These are phyloP conservation scores for Diplodia seriata DNA, from an alignment of 2,329 filamentous ascomycete genomes.

Conservation along the genomic window DNA sequence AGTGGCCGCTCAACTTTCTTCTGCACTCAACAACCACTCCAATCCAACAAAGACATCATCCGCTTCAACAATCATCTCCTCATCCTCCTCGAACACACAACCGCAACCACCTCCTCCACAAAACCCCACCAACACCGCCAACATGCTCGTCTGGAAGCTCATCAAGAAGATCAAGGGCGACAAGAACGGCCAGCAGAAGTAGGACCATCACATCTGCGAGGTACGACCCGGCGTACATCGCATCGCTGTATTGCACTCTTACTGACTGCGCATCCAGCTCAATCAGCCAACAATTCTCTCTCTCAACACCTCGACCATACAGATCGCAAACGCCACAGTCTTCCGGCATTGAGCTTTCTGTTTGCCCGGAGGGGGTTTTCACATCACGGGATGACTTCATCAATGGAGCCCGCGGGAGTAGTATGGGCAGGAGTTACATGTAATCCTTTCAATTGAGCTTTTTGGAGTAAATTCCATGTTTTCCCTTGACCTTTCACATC, in stretches of 20 bases:
- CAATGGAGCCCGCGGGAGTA: background rate
- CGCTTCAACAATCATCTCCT: background rate
- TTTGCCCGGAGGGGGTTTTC: background rate
- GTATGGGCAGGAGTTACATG: too few relatives aligned
- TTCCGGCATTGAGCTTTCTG: background rate
- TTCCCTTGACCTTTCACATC: too few relatives aligned
- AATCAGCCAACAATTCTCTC: background rate
- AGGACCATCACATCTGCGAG: background rate
- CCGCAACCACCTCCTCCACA: background rate
- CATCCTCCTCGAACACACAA: background rate
- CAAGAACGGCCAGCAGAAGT: slow-evolving; percentile 15
- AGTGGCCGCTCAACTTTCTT: background rate
- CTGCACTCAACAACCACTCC: background rate
- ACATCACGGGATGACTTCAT: background rate
- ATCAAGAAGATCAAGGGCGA: slow-evolving; percentile 25
- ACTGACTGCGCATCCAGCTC: background rate
- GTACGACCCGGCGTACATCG: background rate
- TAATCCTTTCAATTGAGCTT: too few relatives aligned
- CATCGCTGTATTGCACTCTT: background rate
- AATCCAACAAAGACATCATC: background rate
- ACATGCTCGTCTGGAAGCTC: slow-evolving; percentile 22
- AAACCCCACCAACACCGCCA: background rate
- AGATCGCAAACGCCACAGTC: background rate
- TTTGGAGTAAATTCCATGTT: too few relatives aligned
- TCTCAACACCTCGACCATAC: background rate